A percentile compares a stretch with the other conserved stretches of the same genome.
Evolutionary conservation across 2,329 filamentous ascomycete species (phyloP).

Genomic region (Botrytis pseudocinerea): DNA sequence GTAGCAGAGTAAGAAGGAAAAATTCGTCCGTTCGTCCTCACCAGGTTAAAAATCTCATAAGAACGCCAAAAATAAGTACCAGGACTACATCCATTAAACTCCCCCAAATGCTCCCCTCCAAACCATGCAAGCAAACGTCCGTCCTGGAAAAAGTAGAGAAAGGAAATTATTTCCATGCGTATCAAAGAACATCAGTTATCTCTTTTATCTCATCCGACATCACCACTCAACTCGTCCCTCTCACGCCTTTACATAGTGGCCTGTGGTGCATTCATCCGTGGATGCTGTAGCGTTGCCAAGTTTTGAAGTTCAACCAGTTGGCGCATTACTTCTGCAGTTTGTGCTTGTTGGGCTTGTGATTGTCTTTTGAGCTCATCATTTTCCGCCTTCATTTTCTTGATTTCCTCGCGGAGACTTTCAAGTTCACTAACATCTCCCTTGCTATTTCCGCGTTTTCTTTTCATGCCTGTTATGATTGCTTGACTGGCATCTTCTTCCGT

Average conservation of each 20-base stretch:
- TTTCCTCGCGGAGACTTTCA: constrained; percentile 55
- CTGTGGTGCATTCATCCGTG: constrained; percentile 22
- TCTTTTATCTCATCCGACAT: not conserved
- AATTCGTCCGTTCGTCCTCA: not conserved
- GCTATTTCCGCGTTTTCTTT: constrained; percentile 49
- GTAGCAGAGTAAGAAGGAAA: not conserved
- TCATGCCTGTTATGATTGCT: constrained; percentile 47
- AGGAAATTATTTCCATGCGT: constrained; percentile 2
- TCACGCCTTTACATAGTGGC: constrained; percentile 16
- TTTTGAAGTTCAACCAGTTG: constrained; percentile 24
- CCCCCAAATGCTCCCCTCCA: constrained; percentile 21
- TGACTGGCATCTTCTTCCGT: constrained; percentile 44
- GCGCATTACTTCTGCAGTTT: constrained; percentile 24
- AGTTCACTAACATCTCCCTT: constrained; percentile 36
- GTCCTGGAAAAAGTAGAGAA: not conserved
- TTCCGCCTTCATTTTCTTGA: constrained; percentile 66
- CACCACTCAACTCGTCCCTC: not conserved
- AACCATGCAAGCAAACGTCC: constrained; percentile 7
- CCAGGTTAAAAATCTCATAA: not conserved
- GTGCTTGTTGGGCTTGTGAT: constrained; percentile 18
- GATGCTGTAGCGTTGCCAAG: constrained; percentile 20
- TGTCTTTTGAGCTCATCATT: constrained; percentile 52
- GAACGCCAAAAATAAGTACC: constrained; percentile 20
- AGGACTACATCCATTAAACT: constrained; percentile 18
- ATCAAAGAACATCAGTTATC: constrained; percentile 2